Evolutionary conservation across 768 basidiomycete species (phyloP).

Genomic region (Scleroderma citrinum): DNA sequence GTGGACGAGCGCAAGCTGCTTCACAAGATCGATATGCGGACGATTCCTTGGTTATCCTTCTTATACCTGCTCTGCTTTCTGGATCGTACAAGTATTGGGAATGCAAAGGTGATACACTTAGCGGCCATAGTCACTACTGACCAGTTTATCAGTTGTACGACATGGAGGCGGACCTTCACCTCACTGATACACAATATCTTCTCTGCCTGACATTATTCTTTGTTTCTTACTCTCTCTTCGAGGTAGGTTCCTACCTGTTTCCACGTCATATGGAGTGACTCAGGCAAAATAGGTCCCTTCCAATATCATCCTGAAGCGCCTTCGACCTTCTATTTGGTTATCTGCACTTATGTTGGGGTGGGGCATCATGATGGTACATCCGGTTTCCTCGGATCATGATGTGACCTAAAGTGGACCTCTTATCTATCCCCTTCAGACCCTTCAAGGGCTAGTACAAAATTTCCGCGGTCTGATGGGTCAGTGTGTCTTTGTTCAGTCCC

Average conservation of each 20-base stretch:
- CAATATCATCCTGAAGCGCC: conserved; percentile 65
- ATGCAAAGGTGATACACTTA: conserved; percentile 19
- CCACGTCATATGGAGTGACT: background rate
- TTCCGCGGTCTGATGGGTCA: conserved; percentile 63
- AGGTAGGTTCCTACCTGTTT: conserved; percentile 32
- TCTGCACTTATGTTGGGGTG: conserved; percentile 67
- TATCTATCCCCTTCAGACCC: conserved; percentile 44
- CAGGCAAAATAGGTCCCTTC: conserved; percentile 49
- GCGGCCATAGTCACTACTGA: background rate
- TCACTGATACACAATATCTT: conserved; percentile 57
- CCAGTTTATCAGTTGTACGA: conserved; percentile 47
- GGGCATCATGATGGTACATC: conserved; percentile 68
- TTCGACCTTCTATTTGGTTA: conserved; percentile 74
- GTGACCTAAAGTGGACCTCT: background rate
- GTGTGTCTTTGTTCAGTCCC: conserved; percentile 9
- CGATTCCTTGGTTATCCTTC: conserved; percentile 68
- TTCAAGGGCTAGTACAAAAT: conserved; percentile 66
- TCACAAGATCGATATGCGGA: conserved; percentile 59
- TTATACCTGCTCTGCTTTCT: no score
- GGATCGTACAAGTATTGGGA: conserved; percentile 52
- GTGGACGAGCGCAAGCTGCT: conserved; percentile 66
- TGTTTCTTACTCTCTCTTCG: conserved; percentile 64
- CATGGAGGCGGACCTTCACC: conserved; percentile 50
- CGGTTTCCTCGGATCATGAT: background rate
- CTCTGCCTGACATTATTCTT: conserved; percentile 71